Evolutionary conservation across 306 rosid genomes (phyloP).

Genomic region (Rosa rugosa): DNA sequence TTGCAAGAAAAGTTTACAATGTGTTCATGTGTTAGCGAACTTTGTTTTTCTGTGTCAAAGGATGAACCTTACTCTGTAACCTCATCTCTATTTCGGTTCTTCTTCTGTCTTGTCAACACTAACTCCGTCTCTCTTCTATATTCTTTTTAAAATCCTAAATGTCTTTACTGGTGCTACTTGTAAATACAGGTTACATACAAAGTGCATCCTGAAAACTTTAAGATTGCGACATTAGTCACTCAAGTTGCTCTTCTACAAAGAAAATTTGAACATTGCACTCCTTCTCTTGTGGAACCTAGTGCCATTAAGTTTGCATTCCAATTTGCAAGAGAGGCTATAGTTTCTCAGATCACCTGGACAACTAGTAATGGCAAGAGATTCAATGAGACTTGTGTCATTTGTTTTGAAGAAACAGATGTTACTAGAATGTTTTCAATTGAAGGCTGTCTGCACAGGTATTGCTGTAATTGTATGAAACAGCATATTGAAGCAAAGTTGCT

Average conservation of each 20-base stretch:
- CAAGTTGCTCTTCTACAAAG: constrained; percentile 27
- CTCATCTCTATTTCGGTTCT: too few species aligned
- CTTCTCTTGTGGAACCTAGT: constrained; percentile 22
- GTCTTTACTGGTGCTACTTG: too few species aligned
- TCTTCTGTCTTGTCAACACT: too few species aligned
- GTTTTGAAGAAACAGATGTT: constrained; percentile 61
- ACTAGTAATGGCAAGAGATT: constrained; percentile 28
- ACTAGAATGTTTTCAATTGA: constrained; percentile 53
- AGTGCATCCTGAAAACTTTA: neutral
- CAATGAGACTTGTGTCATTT: constrained; percentile 60
- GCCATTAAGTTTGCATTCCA: constrained; percentile 53
- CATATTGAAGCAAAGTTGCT: constrained; percentile 74
- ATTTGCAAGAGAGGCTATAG: constrained; percentile 67
- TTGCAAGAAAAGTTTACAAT: neutral
- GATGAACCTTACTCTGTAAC: too few species aligned
- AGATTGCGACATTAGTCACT: neutral
- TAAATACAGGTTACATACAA: neutral
- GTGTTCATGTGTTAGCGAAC: neutral
- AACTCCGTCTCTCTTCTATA: too few species aligned
- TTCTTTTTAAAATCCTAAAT: too few species aligned
- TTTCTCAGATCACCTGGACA: constrained; percentile 31
- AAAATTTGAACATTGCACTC: constrained; percentile 33
- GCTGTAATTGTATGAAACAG: constrained; percentile 64
- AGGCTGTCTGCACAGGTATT: constrained; percentile 68
- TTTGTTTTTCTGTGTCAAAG: too few species aligned